These are phyloP conservation scores for Chlorella sp. DNA, from an alignment of 139 green algal species.

Conservation along the genomic window DNA sequence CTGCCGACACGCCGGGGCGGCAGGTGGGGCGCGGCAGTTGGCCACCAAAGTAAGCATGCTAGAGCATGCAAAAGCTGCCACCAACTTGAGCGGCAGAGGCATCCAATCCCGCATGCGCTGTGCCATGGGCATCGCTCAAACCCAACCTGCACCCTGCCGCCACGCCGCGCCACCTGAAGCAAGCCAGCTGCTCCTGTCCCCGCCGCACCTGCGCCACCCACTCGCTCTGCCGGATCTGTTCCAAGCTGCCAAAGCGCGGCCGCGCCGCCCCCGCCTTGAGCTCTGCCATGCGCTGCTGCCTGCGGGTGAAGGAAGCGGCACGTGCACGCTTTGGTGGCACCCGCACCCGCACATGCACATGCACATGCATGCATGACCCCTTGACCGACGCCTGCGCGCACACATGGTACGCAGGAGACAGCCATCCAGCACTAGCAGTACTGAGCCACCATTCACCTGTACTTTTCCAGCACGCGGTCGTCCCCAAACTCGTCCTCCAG, in stretches of 20 bases:
- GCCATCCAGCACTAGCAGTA: neutral
- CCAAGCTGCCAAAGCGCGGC: constrained; percentile 71
- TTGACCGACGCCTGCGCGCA: too few species aligned
- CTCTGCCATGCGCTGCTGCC: constrained; percentile 77
- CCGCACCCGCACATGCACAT: neutral
- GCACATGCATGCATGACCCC: too few species aligned
- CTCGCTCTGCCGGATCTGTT: constrained; percentile 74
- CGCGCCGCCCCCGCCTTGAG: constrained; percentile 53
- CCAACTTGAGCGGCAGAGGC: too few species aligned
- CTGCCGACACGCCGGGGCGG: neutral
- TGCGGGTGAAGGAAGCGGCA: constrained; percentile 34
- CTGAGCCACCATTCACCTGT: constrained; percentile 66
- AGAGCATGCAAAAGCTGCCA: too few species aligned
- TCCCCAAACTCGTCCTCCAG: constrained; percentile 84
- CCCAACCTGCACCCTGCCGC: too few species aligned
- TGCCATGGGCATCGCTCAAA: too few species aligned
- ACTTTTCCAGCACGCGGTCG: constrained; percentile 80
- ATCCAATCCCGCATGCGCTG: too few species aligned
- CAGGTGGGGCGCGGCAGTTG: too few species aligned
- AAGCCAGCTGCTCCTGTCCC: too few species aligned
- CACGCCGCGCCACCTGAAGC: too few species aligned
- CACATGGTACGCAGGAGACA: neutral
- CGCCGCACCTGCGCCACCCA: constrained; percentile 72
- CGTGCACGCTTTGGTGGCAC: neutral
- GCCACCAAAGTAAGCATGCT: too few species aligned